phyloP scores from a whole-genome alignment of 139 green algal species.

The Picochlorum sp. region DNA sequence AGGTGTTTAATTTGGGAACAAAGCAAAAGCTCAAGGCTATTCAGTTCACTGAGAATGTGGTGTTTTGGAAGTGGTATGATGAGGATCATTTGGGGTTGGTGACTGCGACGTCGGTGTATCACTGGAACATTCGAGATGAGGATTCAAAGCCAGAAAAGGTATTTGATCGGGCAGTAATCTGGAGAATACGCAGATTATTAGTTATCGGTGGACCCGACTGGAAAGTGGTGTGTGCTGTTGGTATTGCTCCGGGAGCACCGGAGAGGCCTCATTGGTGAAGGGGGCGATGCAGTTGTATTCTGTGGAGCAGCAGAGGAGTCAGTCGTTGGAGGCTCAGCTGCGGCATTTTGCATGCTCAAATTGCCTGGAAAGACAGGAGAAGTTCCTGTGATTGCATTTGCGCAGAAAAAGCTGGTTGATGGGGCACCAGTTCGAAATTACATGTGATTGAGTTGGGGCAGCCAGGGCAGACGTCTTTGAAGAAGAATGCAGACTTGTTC shows the following conservation, averaged over 20 bases:
- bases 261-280: constrained; percentile 92
- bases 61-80: constrained; percentile 98
- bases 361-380: constrained; percentile 42
- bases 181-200: constrained; percentile 95
- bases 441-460: constrained; percentile 96
- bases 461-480: constrained; percentile 44
- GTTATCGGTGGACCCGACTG: constrained; percentile 78
- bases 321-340: constrained; percentile 96
- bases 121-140: constrained; percentile 85
- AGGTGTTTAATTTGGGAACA: constrained; percentile 97
- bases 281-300: constrained; percentile 99
- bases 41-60: constrained; percentile 86
- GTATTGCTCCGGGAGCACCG: constrained; percentile 86
- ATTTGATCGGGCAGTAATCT: constrained; percentile 97
- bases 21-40: constrained; percentile 98
- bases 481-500: constrained; percentile 94
- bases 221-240: constrained; percentile 97
- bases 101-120: constrained; percentile 84
- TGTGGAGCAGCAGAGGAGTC: constrained; percentile 87
- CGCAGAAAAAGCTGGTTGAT: constrained; percentile 87
- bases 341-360: constrained; percentile 82
- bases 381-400: constrained; percentile 89
- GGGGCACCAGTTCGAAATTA: constrained; percentile 80
- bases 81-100: constrained; percentile 81
- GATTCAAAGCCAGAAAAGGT: constrained; percentile 79